Conservation (phyloP, 2,329 filamentous ascomycete species). For the Dothidotthia symphoricarpi region DNA sequence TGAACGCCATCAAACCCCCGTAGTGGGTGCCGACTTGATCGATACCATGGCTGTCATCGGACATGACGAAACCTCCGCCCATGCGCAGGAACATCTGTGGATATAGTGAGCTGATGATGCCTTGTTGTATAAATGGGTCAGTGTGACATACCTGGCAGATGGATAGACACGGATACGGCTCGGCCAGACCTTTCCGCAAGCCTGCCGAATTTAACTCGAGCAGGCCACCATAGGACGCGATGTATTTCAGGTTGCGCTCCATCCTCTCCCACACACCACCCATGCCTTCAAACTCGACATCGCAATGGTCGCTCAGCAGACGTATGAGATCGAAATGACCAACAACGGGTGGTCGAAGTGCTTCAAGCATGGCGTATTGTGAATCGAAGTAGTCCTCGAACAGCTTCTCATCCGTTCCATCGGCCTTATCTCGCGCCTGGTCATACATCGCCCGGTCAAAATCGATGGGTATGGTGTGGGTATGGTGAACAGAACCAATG, state of each 20-base stretch:
- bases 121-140: conserved; percentile 10
- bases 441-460: conserved; percentile 70
- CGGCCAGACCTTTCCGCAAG: conserved; percentile 81
- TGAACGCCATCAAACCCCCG: conserved; percentile 64
- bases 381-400: conserved; percentile 85
- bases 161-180: conserved; percentile 80
- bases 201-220: conserved; percentile 88
- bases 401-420: conserved; percentile 60
- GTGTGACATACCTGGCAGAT: conserved; percentile 68
- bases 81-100: conserved; percentile 66
- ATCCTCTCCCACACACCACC: conserved; percentile 70
- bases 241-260: conserved; percentile 68
- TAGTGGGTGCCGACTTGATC: conserved; percentile 89
- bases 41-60: conserved; percentile 90
- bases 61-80: conserved; percentile 82
- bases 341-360: conserved; percentile 72
- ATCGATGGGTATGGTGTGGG: conserved; percentile 83
- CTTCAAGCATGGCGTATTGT: conserved; percentile 76
- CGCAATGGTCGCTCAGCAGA: conserved; percentile 70
- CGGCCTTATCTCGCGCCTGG: conserved; percentile 56
- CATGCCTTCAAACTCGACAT: conserved; percentile 59
- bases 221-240: conserved; percentile 73
- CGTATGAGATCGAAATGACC: conserved; percentile 94
- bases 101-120: conserved; percentile 16
- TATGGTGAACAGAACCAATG: conserved; percentile 89